These are phyloP conservation scores for Amphirosellinia nigrospora DNA, from an alignment of 495 filamentous ascomycete genomes.

Conservation along the genomic window DNA sequence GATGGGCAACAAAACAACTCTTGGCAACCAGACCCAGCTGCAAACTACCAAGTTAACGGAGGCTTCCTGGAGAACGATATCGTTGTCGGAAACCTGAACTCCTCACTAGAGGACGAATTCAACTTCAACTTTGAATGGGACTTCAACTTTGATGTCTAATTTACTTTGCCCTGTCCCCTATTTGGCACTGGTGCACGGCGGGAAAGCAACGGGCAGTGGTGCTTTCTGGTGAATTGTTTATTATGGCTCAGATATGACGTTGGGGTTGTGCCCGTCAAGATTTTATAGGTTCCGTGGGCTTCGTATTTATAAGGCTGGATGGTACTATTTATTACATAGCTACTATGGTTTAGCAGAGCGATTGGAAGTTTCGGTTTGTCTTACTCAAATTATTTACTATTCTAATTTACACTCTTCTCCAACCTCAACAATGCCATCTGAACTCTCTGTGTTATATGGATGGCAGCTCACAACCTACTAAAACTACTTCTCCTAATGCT, in stretches of 20 bases:
- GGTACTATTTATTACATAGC: not conserved
- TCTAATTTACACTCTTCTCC: not conserved
- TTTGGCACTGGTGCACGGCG: not conserved
- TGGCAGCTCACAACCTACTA: not conserved
- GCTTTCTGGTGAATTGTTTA: not conserved
- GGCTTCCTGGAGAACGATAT: not conserved
- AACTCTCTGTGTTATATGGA: not conserved
- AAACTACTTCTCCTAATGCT: slow-evolving; percentile 14
- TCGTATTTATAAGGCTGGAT: not conserved
- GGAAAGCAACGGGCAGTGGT: not conserved
- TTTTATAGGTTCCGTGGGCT: not conserved
- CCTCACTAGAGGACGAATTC: not conserved
- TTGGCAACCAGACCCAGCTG: not conserved
- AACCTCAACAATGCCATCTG: not conserved
- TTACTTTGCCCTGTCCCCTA: not conserved
- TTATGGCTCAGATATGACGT: not conserved
- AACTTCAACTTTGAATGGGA: not conserved
- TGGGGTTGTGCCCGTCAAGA: not conserved
- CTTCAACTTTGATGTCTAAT: not conserved
- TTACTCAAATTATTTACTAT: too few relatives aligned
- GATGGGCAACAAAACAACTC: not conserved
- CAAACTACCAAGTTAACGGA: not conserved
- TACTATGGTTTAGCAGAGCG: not conserved
- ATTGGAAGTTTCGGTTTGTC: not conserved
- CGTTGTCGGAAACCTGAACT: not conserved